Evolutionary conservation across 192 early-diverging fungal genomes (phyloP).

Genomic region (Coemansia sp.): DNA sequence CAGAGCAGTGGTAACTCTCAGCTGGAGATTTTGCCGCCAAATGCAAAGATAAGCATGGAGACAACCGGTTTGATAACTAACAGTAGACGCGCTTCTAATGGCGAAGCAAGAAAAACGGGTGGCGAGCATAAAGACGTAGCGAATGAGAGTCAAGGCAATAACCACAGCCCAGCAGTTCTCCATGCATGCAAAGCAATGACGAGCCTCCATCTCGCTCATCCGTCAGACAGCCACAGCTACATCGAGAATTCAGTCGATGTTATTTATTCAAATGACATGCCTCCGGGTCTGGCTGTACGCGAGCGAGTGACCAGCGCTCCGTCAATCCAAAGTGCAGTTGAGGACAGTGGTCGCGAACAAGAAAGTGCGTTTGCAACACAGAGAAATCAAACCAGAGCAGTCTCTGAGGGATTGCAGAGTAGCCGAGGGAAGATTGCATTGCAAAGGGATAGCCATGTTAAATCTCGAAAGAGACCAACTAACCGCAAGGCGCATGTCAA

Average conservation of each 20-base stretch:
- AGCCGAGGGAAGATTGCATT: constrained; percentile 18
- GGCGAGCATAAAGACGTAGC: neutral
- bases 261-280: neutral
- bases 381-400: neutral
- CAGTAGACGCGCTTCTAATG: no score
- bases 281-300: neutral
- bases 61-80: no score
- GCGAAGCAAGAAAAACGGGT: neutral
- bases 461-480: constrained; percentile 18
- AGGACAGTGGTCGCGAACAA: neutral
- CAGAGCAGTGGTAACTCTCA: neutral
- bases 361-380: neutral
- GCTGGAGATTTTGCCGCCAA: neutral
- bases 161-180: constrained; percentile 12
- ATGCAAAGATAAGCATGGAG: constrained; percentile 1
- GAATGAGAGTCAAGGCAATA: neutral
- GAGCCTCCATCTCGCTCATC: constrained; percentile 27
- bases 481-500: constrained; percentile 31
- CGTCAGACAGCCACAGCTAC: constrained; percentile 7
- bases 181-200: constrained; percentile 47
- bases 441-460: constrained; percentile 10
- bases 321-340: constrained; percentile 8
- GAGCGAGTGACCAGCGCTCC: constrained; percentile 25
- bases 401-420: constrained; percentile 7
- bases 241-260: neutral